Base-by-base conservation (phyloP, 805 yeast genomes). In the Suhomyces pyralidae region DNA sequence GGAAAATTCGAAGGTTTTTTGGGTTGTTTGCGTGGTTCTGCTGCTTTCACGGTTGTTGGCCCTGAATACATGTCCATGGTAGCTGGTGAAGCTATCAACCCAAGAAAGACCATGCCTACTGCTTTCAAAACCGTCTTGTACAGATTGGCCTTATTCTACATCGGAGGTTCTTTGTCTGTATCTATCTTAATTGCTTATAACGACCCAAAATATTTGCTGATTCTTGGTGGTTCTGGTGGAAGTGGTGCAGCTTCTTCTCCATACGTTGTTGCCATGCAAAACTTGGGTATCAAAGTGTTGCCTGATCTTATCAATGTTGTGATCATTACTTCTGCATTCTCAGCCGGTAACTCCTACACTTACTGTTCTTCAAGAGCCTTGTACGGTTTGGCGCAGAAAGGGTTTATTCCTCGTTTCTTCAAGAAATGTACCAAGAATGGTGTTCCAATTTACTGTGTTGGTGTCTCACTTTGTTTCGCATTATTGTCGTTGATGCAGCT, bases 31-130 rank as follows among this genome's bases (percentile, higher is more conserved):
- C 77, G 81, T 50, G 83, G 82, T 55, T 54, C 57, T 4, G 96
- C 96, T 7, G 75, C 87, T 26, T 90, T 86, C 65, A 86, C 94
- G 15, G 83, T 88, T 57, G 89, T 89, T 3, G 97, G 96, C 0
- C 96, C 96, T 1, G 97, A 90, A 67, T 87, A 88, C 60, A 81
- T 90, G 34, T 80, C 93, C 1, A 85, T 88, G 88, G 83, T 89
- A 32, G 96, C 96, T 2, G 90, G 96, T 46, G 96, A 90, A 65
- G 83, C 89, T 2, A 72, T 79, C 32, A 76, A 83, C 58, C 96
- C 96, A 8, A 78, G 93, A 49, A 80, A 80, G 51, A 83, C 83
- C 5, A 71, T 90, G 64, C 91, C 94, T n/a, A 78, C 77, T 30
- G 96, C 96, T 0, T 88, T 85, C 73, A 85, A 82, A 57, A 86